Evolutionary conservation across 2,329 filamentous ascomycete genomes (phyloP), one percentile per base, ranked within the genome.

Genomic region (Botryosphaeria agaves): DNA sequence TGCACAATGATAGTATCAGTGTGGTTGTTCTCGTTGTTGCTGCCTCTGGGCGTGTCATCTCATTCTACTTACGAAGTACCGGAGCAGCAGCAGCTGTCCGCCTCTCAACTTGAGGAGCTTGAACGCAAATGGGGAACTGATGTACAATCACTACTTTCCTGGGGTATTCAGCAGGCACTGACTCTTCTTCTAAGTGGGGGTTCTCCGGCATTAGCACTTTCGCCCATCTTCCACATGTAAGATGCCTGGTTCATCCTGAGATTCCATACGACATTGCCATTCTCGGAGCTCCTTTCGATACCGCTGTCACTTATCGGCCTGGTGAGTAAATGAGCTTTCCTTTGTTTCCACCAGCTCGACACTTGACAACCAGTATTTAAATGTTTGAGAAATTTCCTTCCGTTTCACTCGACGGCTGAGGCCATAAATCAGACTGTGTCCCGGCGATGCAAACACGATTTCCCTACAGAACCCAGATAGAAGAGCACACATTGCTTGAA

Each of bases 141-240:
- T 41, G 53, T 56, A 35, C 40, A 35, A 20, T 34, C 11, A 23
- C 20, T 23, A 12, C 12, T 12, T 23, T 8, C 12, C 12, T 23
- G 20, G 20, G 3, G 8, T 9, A 12, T 8, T 9, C 20, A 3
- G 2, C 3, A 9, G 8, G 12, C 8, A 23, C 20, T 23, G 23
- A 51, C 45, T n/a, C n/a, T n/a, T 4, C 49, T 47, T 29, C 14
- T 12, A 26, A 69, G 64, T 69, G 70, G 70, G 63, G 62, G 1
- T 89, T 82, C 49, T 66, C 68, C 17, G 81, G 81, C 35, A 79
- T 89, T 38, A 72, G 73, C 8, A 55, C 52, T 9, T 57, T 53
- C 36, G 61, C 61, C 16, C 61, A 64, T 42, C 46, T 65, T 5
- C 57, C 56, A 9, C 57, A 64, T 39, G 51, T 48, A 3, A 49